Evolutionary conservation across 169 alveolate species (phyloP).

Genomic region (Perkinsus marinus): DNA sequence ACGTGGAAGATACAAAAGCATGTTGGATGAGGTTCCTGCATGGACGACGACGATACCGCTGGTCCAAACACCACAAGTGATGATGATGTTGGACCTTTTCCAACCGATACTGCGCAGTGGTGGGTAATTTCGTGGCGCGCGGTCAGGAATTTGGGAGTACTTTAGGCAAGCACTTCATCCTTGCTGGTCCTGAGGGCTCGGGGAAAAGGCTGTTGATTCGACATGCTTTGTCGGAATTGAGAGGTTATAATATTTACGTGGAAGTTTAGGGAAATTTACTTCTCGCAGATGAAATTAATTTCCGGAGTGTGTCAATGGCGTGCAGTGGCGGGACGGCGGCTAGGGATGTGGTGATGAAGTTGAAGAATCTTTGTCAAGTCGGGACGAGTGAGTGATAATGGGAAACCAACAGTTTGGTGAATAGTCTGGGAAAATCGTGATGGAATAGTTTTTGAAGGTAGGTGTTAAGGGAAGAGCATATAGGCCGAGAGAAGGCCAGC

Average conservation of each 20-base stretch:
- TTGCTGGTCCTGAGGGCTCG: background rate
- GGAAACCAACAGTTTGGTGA: too few relatives aligned
- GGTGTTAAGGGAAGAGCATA: conserved; percentile 63
- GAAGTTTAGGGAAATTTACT: too few relatives aligned
- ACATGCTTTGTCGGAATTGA: background rate
- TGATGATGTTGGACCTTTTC: background rate
- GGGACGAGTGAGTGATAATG: background rate
- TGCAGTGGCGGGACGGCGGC: background rate
- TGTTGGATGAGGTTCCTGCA: background rate
- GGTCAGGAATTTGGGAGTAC: background rate
- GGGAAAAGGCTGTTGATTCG: background rate
- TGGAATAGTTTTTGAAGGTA: background rate
- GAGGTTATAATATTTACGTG: too few relatives aligned
- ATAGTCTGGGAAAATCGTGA: too few relatives aligned
- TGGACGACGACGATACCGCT: background rate
- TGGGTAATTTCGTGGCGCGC: background rate
- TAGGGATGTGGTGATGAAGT: background rate
- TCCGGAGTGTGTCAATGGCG: background rate
- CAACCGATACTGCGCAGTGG: background rate
- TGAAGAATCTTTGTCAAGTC: background rate
- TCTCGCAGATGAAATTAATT: too few relatives aligned
- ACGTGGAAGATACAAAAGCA: background rate
- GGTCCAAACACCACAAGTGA: background rate
- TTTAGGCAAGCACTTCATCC: background rate
- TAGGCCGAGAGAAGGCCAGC: conserved; percentile 68